Conservation (phyloP, 345 rosid genomes). For the Streptanthus diversifolius region DNA sequence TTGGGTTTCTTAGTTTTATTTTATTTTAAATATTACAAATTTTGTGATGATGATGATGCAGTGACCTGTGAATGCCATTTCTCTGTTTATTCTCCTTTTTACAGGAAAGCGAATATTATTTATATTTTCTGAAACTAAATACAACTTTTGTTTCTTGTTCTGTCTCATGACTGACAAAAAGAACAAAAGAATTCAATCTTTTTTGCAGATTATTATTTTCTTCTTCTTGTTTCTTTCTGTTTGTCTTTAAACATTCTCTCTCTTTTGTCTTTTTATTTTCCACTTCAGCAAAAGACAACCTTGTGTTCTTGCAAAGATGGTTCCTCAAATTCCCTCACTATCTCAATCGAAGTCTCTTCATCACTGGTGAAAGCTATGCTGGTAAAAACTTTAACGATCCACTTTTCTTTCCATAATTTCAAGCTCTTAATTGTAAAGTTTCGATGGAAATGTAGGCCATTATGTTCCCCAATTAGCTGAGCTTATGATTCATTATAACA, state of each 20-base stretch:
- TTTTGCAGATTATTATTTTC: constrained; percentile 36
- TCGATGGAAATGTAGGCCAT: constrained; percentile 52
- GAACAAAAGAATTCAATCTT: constrained; percentile 33
- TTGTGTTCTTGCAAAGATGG: constrained; percentile 89
- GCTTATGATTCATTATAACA: constrained; percentile 77
- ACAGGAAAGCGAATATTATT: constrained; percentile 13
- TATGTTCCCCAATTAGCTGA: constrained; percentile 91
- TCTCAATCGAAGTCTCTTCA: constrained; percentile 82
- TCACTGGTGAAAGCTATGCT: constrained; percentile 97
- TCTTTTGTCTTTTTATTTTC: constrained; percentile 34
- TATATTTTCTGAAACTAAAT: constrained; percentile 1
- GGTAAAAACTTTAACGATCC: constrained; percentile 41
- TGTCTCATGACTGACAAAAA: constrained; percentile 32
- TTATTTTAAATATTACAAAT: not conserved
- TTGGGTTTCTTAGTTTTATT: not conserved
- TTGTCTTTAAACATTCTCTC: constrained; percentile 22
- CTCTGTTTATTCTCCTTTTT: constrained; percentile 27
- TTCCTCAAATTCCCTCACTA: constrained; percentile 80
- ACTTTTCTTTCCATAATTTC: not conserved
- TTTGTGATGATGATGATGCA: constrained; percentile 14
- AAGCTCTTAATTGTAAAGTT: not conserved
- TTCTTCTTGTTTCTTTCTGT: constrained; percentile 26
- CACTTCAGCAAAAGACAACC: constrained; percentile 77
- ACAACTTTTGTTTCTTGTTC: constrained; percentile 30
- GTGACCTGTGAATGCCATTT: constrained; percentile 28